These are phyloP conservation scores for Kazachstania taianensis DNA, from an alignment of 805 yeast genomes.

Conservation along the genomic window DNA sequence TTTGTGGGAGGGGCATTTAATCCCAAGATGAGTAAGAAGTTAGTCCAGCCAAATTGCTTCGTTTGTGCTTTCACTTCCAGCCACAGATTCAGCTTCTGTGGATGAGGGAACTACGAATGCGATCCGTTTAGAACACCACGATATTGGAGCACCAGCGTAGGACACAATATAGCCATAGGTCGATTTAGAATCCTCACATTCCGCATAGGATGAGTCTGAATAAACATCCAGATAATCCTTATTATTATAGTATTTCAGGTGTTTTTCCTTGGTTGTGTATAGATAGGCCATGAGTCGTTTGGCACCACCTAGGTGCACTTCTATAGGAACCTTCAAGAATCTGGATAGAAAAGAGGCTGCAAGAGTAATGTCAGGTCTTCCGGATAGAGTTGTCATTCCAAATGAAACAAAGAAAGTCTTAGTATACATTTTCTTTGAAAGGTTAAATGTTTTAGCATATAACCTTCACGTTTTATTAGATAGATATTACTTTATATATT, in stretches of 20 bases:
- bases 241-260: too few relatives aligned
- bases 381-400: too few relatives aligned
- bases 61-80: conserved; percentile 1
- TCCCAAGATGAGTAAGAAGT: conserved; percentile 2
- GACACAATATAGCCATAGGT: background rate
- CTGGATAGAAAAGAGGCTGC: conserved; percentile 5
- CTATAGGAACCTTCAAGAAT: conserved; percentile 5
- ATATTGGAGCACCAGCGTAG: background rate
- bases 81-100: conserved; percentile 2
- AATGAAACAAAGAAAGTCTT: too few relatives aligned
- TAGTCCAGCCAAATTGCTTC: conserved; percentile 2
- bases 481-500: too few relatives aligned
- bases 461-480: too few relatives aligned
- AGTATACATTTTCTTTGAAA: too few relatives aligned
- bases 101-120: background rate
- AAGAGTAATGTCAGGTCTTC: conserved; percentile 9
- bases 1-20: background rate
- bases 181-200: conserved; percentile 1
- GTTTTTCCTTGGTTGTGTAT: conserved; percentile 2
- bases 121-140: conserved; percentile 1
- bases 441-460: too few relatives aligned
- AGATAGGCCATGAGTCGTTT: conserved; percentile 5
- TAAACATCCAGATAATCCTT: background rate
- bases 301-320: conserved; percentile 5
- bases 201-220: conserved; percentile 1